phyloP scores from a whole-genome alignment of 148 eudicot species.

The Vaccinium macrocarpon region DNA sequence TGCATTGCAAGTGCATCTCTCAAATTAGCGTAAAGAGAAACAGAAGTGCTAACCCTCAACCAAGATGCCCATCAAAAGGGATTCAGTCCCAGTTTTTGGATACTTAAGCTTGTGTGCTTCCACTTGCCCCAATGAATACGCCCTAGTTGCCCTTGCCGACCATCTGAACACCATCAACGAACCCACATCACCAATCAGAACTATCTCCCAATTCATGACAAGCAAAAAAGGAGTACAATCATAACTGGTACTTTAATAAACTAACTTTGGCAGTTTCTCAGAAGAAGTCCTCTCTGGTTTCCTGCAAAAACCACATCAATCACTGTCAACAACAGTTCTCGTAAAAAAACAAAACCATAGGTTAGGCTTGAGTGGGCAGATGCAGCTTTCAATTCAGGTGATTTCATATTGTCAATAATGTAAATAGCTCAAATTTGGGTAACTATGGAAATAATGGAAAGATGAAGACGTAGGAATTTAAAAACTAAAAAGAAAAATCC shows the following conservation, averaged over 20 bases:
- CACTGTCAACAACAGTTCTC: neutral
- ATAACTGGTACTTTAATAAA: constrained; percentile 8
- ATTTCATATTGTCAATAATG: neutral
- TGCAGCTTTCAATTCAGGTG: neutral
- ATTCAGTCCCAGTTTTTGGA: constrained; percentile 78
- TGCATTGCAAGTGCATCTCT: neutral
- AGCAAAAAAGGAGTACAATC: neutral
- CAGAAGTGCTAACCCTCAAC: constrained; percentile 68
- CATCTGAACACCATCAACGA: constrained; percentile 46
- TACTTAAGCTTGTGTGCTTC: constrained; percentile 88
- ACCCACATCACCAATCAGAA: constrained; percentile 16
- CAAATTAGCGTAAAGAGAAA: neutral
- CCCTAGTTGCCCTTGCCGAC: constrained; percentile 80
- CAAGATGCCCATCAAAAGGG: constrained; percentile 84
- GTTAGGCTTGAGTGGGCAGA: neutral
- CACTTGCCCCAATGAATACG: constrained; percentile 73
- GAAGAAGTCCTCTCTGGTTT: constrained; percentile 45
- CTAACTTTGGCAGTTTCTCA: constrained; percentile 65
- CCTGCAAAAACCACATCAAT: constrained; percentile 43
- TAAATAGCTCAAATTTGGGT: neutral
- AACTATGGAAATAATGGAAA: neutral
- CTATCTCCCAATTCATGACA: constrained; percentile 10
- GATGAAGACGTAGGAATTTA: neutral
- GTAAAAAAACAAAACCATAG: neutral
- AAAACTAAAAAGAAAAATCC: neutral